Evolutionary conservation across 108 stramenopile genomes (phyloP).

Genomic region (Skeletonema marinoi): DNA sequence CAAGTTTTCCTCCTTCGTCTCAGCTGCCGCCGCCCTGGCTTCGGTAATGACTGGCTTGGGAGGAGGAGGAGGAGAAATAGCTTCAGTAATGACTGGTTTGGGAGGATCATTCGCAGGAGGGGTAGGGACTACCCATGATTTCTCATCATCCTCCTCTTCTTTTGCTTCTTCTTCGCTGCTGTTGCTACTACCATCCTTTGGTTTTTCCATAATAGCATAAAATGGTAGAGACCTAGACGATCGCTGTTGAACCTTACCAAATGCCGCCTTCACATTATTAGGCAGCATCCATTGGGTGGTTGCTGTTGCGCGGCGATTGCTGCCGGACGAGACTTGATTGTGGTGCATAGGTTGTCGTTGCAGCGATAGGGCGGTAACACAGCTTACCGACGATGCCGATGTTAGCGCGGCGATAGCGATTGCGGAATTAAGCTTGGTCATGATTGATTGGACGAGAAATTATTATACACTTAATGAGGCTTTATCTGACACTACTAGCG

Average conservation of each 20-base stretch:
- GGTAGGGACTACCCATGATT: constrained; percentile 1
- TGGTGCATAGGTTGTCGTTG: neutral
- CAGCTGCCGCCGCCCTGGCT: constrained; percentile 1
- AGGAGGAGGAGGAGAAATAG: neutral
- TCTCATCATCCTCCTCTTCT: neutral
- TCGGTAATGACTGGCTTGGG: neutral
- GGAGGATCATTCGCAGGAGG: neutral
- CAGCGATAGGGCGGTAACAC: neutral
- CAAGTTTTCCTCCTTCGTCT: neutral
- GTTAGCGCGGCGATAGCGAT: constrained; percentile 3
- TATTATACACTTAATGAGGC: neutral
- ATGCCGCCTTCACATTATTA: constrained; percentile 12
- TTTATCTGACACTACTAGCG: too few species aligned
- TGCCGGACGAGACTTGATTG: neutral
- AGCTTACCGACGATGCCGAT: neutral
- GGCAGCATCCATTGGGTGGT: constrained; percentile 5
- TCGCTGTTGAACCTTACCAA: neutral
- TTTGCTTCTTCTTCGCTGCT: neutral
- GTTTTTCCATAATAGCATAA: neutral
- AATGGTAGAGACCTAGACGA: neutral
- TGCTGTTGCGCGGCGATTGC: neutral
- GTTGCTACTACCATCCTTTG: constrained; percentile 2
- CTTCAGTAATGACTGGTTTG: neutral
- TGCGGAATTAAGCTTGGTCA: neutral
- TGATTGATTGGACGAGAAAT: neutral